Conservation (phyloP, 331 rosid genomes). For the Cucumis variabilis region DNA sequence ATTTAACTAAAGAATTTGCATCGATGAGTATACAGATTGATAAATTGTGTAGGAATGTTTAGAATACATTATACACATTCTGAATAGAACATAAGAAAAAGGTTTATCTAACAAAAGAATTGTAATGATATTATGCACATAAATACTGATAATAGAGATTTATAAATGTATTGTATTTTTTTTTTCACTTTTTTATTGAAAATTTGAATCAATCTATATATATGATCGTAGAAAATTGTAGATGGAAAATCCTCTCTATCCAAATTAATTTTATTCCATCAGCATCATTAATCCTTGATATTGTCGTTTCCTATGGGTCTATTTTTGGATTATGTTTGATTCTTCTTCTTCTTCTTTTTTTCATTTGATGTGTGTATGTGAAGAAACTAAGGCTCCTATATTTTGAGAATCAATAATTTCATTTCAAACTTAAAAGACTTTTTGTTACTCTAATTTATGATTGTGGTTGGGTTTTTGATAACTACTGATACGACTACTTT, state of each 20-base stretch:
- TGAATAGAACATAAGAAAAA: too few species aligned
- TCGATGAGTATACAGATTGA: too few species aligned
- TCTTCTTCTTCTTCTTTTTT: not conserved
- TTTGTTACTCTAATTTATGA: not conserved
- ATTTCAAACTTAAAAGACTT: not conserved
- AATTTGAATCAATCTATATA: too few species aligned
- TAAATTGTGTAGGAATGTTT: too few species aligned
- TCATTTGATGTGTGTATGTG: not conserved
- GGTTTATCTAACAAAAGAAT: too few species aligned
- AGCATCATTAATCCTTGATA: not conserved
- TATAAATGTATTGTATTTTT: too few species aligned
- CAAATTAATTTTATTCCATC: not conserved
- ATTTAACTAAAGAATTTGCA: too few species aligned
- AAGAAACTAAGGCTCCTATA: not conserved
- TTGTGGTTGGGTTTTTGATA: not conserved
- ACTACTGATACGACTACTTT: not conserved
- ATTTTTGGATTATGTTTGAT: not conserved
- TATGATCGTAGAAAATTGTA: not conserved
- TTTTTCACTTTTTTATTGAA: too few species aligned
- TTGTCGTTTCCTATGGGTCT: not conserved
- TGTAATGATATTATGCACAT: too few species aligned
- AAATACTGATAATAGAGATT: too few species aligned
- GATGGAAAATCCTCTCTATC: not conserved
- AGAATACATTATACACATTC: too few species aligned
- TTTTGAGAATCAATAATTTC: not conserved